Evolutionary conservation across 139 green algal species (phyloP), one percentile per base, ranked within the genome.

Genomic region (Tetraselmis chui): DNA sequence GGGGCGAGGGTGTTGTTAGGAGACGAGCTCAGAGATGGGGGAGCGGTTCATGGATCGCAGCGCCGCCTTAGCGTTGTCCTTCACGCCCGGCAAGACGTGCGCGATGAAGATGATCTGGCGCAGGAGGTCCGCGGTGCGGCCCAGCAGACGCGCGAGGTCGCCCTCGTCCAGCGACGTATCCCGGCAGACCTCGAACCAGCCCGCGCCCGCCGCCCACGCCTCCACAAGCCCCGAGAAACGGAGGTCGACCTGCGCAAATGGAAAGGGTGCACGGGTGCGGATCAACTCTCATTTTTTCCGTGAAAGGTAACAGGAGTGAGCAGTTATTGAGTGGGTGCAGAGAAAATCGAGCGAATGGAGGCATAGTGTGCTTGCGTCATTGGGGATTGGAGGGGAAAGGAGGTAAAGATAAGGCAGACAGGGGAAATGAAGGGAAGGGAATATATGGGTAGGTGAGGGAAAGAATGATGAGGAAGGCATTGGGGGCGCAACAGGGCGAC

Each of bases 71-170:
- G 92, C 92, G 23, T 85, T 82, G 0, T 80, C 81, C 0, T 82
- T 81, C 32, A 96, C 79, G 76, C 88, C 76, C 0, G 89, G 85
- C 78, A 93, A 81, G 81, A 96, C 81, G 26, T 89, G 77, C 29
- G 82, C 76, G 58, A 91, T 91, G 30, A 82, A 86, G 11, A 31
- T 81, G 28, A 89, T 83, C 90, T 97, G 94, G 29, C 91, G 89
- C 76, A 97, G 85, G 80, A 97, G 59, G 85, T 98, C 94, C 1
- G 87, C 80, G 24, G 92, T 95, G 78, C 94, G 87, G 2, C 87
- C 91, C 31, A 98, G 87, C 78, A 98, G 88, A 1, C 94, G 87
- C 1, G 92, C 93, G 30, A 97, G 85, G 85, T 98, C 94, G 0
- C 94, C 94, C 59, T 96, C 94, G 77, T 98, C 94, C 76, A 98